These are phyloP conservation scores for Penicillium sp. DNA, from an alignment of 2,329 filamentous ascomycete genomes.

Conservation along the genomic window DNA sequence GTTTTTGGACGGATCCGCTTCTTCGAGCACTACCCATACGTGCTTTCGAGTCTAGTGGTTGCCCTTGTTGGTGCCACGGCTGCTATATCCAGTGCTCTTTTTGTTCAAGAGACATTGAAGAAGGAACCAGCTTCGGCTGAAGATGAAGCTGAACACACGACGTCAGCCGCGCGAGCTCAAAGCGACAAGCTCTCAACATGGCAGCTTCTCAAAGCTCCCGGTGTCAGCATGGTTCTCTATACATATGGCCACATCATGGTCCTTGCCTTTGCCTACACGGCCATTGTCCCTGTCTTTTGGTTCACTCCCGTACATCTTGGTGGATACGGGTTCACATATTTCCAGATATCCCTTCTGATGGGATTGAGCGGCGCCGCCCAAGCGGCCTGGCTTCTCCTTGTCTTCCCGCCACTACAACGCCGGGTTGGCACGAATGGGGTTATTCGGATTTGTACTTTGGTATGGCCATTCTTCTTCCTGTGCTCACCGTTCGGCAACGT, in stretches of 20 bases:
- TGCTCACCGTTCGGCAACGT: slow-evolving; percentile 51
- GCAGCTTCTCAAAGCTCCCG: slow-evolving; percentile 56
- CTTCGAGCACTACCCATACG: slow-evolving; percentile 61
- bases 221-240: slow-evolving; percentile 60
- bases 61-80: slow-evolving; percentile 50
- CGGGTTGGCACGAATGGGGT: slow-evolving; percentile 62
- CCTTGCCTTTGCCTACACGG: slow-evolving; percentile 58
- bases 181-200: slow-evolving; percentile 14
- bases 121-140: slow-evolving; percentile 33
- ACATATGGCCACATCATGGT: slow-evolving; percentile 62
- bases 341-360: slow-evolving; percentile 63
- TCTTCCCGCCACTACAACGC: slow-evolving; percentile 63
- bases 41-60: slow-evolving; percentile 56
- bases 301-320: slow-evolving; percentile 50
- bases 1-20: slow-evolving; percentile 53
- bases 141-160: slow-evolving; percentile 1
- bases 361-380: slow-evolving; percentile 60
- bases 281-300: slow-evolving; percentile 38
- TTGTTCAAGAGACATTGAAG: slow-evolving; percentile 53
- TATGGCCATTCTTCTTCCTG: slow-evolving; percentile 61
- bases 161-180: slow-evolving; percentile 5
- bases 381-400: slow-evolving; percentile 63
- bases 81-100: slow-evolving; percentile 45
- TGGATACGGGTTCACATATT: slow-evolving; percentile 57
- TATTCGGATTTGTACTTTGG: slow-evolving; percentile 51